Base-by-base conservation (phyloP, 1,284 basidiomycete species). In the Ustilago nuda region DNA sequence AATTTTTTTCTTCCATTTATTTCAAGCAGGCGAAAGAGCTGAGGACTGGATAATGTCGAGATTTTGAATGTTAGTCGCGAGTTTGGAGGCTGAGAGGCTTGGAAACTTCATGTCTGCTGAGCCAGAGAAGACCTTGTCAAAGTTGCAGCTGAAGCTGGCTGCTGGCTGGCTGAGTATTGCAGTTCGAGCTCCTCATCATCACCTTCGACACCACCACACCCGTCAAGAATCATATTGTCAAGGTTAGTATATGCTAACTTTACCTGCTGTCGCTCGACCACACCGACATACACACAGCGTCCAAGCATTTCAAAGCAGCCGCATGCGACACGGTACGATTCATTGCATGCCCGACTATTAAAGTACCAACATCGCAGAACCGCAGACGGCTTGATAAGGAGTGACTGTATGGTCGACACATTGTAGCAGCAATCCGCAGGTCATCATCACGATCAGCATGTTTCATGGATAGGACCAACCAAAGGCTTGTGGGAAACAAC, bases 191-290 rank as follows among this genome's bases (percentile, higher is more conserved):
- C 37, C 62, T 65, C 60, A 56, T 76, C 66, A 67, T 76, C 73
- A 72, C 61, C 69, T 51, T 76, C 65, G 69, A 76, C 66, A 76
- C 73, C 64, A 76, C 65, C 67, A 76, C 68, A 72, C 61, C 73
- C 73, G 73, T 76, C 73, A 76, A 76, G 73, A 72, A 72, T 48
- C 67, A 72, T 69, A 71, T 66, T 62, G 54, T 67, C 71, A 75
- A 75, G 72, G 76, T 78, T 71, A 35, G 76, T 75, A 64, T 63
- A 17, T 23, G 27, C 46, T 61, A 58, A 36, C 30, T 39, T 23
- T 36, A 53, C 41, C 15, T 11, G 45, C 53, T 57, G 56, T 19
- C 15, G 12, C 54, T 45, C 61, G 60, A 63, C 57, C 39, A 30
- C 54, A 36, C 35, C 65, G 54, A 54, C 61, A 55, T 30, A 52